Base-by-base conservation (phyloP, 192 early-diverging fungal species). In the Coemansia sp. region DNA sequence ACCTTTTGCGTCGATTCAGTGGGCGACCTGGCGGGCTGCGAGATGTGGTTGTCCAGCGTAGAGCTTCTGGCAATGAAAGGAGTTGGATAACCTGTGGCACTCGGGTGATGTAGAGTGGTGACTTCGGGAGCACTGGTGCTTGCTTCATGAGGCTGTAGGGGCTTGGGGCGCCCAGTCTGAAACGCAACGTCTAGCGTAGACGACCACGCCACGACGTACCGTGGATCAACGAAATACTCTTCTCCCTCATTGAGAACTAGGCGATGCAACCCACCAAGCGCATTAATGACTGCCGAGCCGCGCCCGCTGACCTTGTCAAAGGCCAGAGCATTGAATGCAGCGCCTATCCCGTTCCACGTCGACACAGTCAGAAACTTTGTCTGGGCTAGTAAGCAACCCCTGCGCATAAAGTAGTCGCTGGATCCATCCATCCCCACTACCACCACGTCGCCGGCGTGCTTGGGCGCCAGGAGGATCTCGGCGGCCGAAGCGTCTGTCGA, bases 141-240 rank as follows among this genome's bases (percentile, higher is more conserved):
- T 27, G 11, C 24, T 4, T 10, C 11, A 17, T 17, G 29, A 3
- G 59, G 52, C 6, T 36, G 12, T 19, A 63, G 58, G 9, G 62
- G 62, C 17, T 29, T 42, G 24, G 68, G 68, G 35, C 63, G 59
- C 6, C 66, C 72, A 8, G 67, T 61, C 65, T 67, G 68, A 6
- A 68, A 70, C 0, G 17, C 56, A 8, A 69, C 60, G 5, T 52
- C 24, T 27, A 79, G 52, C 5, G 62, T 53, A 0, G 62, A 43
- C 29, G 76, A 61, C 76, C 76, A 79, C 4, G 76, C 76, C 4
- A 79, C 63, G 8, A 70, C 65, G 50, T 77, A 89, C 67, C 85
- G 75, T 19, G 89, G 87, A 64, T 89, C 88, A 15, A 88, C 89
- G 15, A 86, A 64, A 52, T 88, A 90, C 63, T 87, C 85, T 57